Base-by-base conservation (phyloP, 2,329 filamentous ascomycete genomes). In the Paecilomyces sp. region DNA sequence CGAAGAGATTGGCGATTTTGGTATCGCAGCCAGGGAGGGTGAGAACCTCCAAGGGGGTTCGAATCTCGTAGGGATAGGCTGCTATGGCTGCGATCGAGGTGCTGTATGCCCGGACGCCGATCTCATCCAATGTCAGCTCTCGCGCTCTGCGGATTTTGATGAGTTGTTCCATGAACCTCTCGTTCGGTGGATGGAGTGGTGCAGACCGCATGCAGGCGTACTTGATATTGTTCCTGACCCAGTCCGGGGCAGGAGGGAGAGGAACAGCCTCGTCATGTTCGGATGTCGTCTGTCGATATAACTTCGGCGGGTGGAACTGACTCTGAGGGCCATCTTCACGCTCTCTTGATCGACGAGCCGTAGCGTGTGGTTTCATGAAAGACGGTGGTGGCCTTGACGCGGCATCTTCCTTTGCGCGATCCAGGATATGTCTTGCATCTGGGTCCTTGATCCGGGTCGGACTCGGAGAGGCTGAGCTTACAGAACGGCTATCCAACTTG, bases 201-300 rank as follows among this genome's bases (percentile, higher is more conserved):
- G 92, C 91, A 1, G 86, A 84, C 25, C 93, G 86, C 71, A 95
- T 85, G 67, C 94, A 97, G 4, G 92, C 87, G 73, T 94, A 96
- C 5, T 80, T 79, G 11, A 85, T 78, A 30, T 83, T 80, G 58
- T 89, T 74, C 51, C 80, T 76, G 12, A 87, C 84, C 85, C 85
- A 95, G 2, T 84, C 83, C 1, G 92, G 92, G 12, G 90, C 75
- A 0, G 83, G 79, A 0, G 90, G 91, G 0, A 90, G 70, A 2
- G 82, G 74, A 36, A 61, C 68, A 1, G 75, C 73, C 18, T 82
- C 79, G 28, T 95, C 89, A 60, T 92, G 83, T 60, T 96, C 91
- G 2, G 88, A 90, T 0, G 92, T 96, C 0, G 88, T 90, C 68
- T 89, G 81, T 41, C 86, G 85, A 9, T 86, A 70, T 5, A 95